Evolutionary conservation across 2,329 filamentous ascomycete species (phyloP), one percentile per base, ranked within the genome.

Genomic region (Sarocladium oryzae): DNA sequence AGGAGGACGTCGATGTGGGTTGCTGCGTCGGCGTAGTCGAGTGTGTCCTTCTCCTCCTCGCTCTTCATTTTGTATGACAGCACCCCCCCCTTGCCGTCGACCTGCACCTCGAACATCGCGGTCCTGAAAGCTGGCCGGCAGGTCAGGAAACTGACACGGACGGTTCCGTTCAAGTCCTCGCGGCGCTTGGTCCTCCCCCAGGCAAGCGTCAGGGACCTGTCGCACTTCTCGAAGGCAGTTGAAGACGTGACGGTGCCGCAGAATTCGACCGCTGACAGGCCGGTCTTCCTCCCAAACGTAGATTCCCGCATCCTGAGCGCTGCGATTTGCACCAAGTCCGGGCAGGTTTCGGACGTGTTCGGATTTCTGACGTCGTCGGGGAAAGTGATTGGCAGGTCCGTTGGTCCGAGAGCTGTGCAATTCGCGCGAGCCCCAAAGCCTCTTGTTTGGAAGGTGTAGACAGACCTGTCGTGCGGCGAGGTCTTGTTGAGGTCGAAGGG

Each of bases 81-180:
- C 0, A 72, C 53, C 15, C 61, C 52, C 0, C 68, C 69, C 0
- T 37, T 2, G 0, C 21, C 0, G 21, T 70, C 62, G 1, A 69
- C 53, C 0, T 61, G 62, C 1, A 71, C 52, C 3, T 69, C 58
- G 55, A 72, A 71, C 41, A 61, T 56, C 0, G 63, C 65, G 0
- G 65, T 67, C n/a, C 61, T 46, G 2, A 69, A 61, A 0, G 55
- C n/a, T 0, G 66, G 63, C 0, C 32, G 24, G 23, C 67, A 70
- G 0, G 55, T n/a, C 1, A 59, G 35, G 5, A 61, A 60, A 15
- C 52, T 58, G 0, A 56, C 56, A 1, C 62, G 32, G 1, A 63
- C 23, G 0, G 54, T 58, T 0, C 15, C 45, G 13, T 60, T 60
- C 1, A 51, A 1, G 1, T 61, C 16, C 2, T 53, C 1, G 0